Percentiles rank a stretch among this genome's conserved stretches.
phyloP scores from a whole-genome alignment of 2,329 filamentous ascomycete genomes.

The Scedosporium aurantiacum region DNA sequence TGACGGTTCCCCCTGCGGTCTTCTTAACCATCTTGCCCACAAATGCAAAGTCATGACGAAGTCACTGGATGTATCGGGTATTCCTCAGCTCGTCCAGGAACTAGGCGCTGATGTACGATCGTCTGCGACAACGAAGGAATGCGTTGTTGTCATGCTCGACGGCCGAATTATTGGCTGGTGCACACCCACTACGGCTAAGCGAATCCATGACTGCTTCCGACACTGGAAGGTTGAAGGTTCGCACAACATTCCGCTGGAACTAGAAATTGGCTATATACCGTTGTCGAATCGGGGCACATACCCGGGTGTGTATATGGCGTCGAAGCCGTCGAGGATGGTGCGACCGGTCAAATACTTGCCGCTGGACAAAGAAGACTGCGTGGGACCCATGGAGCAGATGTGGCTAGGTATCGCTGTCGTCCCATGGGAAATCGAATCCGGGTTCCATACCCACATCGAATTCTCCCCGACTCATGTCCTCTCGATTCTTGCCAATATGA shows the following conservation, averaged over 20 bases:
- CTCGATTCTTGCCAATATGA: conserved; percentile 97
- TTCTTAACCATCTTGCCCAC: conserved; percentile 90
- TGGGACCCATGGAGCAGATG: conserved; percentile 90
- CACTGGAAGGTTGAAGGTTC: conserved; percentile 92
- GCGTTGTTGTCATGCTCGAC: conserved; percentile 81
- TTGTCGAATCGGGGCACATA: conserved; percentile 87
- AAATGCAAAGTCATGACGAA: conserved; percentile 84
- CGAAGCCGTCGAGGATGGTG: conserved; percentile 74
- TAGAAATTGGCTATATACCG: conserved; percentile 89
- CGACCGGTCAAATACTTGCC: conserved; percentile 87
- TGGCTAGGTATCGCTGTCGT: conserved; percentile 96
- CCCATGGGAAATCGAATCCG: conserved; percentile 78
- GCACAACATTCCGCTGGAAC: conserved; percentile 66
- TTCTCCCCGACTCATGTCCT: conserved; percentile 92
- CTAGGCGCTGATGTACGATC: conserved; percentile 69
- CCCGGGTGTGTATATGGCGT: conserved; percentile 89
- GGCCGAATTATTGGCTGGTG: conserved; percentile 87
- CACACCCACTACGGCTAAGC: conserved; percentile 67
- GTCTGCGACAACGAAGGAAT: conserved; percentile 70
- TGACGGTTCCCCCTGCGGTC: conserved; percentile 87
- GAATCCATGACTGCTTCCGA: conserved; percentile 75
- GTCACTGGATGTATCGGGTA: conserved; percentile 58
- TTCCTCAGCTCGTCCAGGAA: conserved; percentile 64
- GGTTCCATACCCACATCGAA: conserved; percentile 86
- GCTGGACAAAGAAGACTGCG: conserved; percentile 72